Base-by-base conservation (phyloP, 192 early-diverging fungal genomes). In the Chytriomyces hyalinus region DNA sequence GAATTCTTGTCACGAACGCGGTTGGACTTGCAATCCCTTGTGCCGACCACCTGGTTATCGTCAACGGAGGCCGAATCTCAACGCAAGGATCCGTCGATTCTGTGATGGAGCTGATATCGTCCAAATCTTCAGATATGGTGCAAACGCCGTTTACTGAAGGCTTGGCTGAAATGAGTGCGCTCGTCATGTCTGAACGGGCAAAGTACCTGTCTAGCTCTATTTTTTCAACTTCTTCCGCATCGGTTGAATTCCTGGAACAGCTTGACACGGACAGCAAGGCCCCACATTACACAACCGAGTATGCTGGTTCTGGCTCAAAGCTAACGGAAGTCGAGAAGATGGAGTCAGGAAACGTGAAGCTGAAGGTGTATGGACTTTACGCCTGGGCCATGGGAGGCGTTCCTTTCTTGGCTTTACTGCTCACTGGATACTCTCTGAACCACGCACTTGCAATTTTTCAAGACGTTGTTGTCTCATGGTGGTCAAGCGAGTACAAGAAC, bases 1-100 rank as follows among this genome's bases (percentile, higher is more conserved):
- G 93, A 44, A 76, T 96, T 7, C 67, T 96, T 65, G 90, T 93
- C 7, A 93, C 94, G 0, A 90, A 95, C 73, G 90, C 81, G 83
- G 46, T 81, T 93, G 6, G 82, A 91, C 67, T 76, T 91, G 66
- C 79, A 94, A 3, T 98, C 65, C 93, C 94, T 0, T 82, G 88
- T 47, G 91, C 89, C 49, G 91, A 95, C 66, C 91, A 90, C 67
- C 80, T 98, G 6, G 75, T 95, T 11, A 82, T 85, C 20, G 79
- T 97, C 73, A 88, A 91, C 36, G 84, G 92, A 36, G 93, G 94
- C 43, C 76, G 80, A 50, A 87, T 96, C 63, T 84, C 80, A 43
- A 89, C 92, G 80, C 82, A 87, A 15, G 94, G 90, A 24, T 81
- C 84, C 96, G 94, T 67, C 69, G 92, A 92, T 68, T 95, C 95